phyloP scores from a whole-genome alignment of 106 monocot species.

The Platanthera zijinensis region DNA sequence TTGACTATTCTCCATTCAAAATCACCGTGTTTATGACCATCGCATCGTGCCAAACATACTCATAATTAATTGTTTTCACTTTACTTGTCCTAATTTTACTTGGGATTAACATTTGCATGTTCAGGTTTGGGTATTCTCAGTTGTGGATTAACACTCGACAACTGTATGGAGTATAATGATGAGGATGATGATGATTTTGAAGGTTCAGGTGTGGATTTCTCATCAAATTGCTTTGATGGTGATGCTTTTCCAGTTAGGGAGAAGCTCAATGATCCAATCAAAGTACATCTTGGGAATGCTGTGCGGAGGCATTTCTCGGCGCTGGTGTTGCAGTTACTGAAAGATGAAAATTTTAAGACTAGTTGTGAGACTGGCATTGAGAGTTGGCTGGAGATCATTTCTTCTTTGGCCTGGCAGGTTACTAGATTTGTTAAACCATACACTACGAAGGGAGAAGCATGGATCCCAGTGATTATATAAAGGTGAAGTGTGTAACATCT shows the following conservation, averaged over 20 bases:
- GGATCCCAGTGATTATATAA: conserved; percentile 84
- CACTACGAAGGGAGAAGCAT: conserved; percentile 75
- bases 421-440: conserved; percentile 74
- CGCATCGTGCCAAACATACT: too few relatives aligned
- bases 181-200: conserved; percentile 43
- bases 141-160: too few relatives aligned
- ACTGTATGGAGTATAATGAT: conserved; percentile 23
- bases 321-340: conserved; percentile 66
- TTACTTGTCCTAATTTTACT: too few relatives aligned
- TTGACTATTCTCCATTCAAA: too few relatives aligned
- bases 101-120: too few relatives aligned
- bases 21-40: too few relatives aligned
- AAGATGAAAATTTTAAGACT: conserved; percentile 42
- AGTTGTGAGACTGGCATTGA: conserved; percentile 18
- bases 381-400: conserved; percentile 63
- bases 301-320: conserved; percentile 60
- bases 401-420: conserved; percentile 81
- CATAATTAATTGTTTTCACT: too few relatives aligned
- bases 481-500: conserved; percentile 74
- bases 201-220: conserved; percentile 13
- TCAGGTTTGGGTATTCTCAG: too few relatives aligned
- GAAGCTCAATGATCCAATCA: conserved; percentile 30
- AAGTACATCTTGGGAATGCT: conserved; percentile 34
- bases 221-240: conserved; percentile 27
- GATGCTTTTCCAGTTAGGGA: conserved; percentile 20